Evolutionary conservation across 2,329 filamentous ascomycete genomes (phyloP).

Genomic region (Trichoderma koningiopsis): DNA sequence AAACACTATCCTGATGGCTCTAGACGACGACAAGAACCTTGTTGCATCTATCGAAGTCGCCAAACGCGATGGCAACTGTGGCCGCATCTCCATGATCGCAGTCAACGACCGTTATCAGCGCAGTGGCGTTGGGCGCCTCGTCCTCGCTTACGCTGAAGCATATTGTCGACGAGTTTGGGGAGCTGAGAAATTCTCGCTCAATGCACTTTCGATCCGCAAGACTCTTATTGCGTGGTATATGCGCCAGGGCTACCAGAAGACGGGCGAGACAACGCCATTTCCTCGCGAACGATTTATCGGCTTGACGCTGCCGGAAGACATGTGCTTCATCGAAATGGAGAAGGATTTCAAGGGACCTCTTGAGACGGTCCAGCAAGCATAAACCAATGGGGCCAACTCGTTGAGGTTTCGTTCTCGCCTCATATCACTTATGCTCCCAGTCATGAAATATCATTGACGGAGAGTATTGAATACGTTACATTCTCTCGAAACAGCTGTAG

Average conservation of each 20-base stretch:
- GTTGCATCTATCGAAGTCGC: constrained; percentile 37
- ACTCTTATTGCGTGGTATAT: constrained; percentile 42
- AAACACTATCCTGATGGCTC: constrained; percentile 37
- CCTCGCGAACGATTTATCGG: constrained; percentile 32
- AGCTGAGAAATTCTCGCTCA: constrained; percentile 35
- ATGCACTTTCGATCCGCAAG: constrained; percentile 40
- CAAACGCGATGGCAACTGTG: constrained; percentile 32
- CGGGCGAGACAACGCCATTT: constrained; percentile 40
- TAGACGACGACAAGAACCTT: constrained; percentile 26
- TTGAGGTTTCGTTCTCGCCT: background rate
- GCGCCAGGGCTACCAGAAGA: constrained; percentile 39
- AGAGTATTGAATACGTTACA: background rate
- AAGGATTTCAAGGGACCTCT: constrained; percentile 32
- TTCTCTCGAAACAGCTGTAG: background rate
- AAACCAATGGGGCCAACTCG: background rate
- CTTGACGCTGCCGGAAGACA: constrained; percentile 32
- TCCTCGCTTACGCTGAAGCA: constrained; percentile 38
- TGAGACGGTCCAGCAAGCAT: background rate
- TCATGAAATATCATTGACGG: background rate
- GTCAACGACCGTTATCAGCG: constrained; percentile 38
- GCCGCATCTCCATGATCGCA: constrained; percentile 41
- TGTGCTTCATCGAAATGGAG: constrained; percentile 42
- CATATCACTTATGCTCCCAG: background rate
- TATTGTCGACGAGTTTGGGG: constrained; percentile 37
- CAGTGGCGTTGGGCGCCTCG: constrained; percentile 38